Evolutionary conservation across 2,329 filamentous ascomycete species (phyloP), one percentile per base, ranked within the genome.

Genomic region (Fusarium begoniae): DNA sequence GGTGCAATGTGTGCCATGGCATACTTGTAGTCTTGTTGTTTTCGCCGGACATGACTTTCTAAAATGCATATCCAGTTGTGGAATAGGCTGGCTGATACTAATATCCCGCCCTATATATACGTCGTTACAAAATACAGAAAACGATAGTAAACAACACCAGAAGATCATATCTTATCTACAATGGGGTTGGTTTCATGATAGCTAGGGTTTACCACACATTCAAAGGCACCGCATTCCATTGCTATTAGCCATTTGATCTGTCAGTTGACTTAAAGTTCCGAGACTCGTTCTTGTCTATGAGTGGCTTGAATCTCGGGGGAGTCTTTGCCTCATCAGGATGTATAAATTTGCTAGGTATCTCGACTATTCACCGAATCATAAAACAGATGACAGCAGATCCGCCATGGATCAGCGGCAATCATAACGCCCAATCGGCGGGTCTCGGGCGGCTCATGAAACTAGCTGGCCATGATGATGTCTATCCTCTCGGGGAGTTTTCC

Each of bases 281-380:
- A 54, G 38, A 8, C 20, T 30, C 44, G 35, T 70, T 47, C 67
- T 70, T 70, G 67, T 70, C 59, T 70, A 70, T 70, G 67, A 70
- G 66, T 70, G 67, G 67, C 67, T 32, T 70, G 41, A 53, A 53
- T 53, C 40, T 40, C 28, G 38, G 59, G 35, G 40, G 56, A 69
- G 43, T 65, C 67, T 70, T 70, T 70, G 67, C 67, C 67, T 65
- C 51, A 65, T 70, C 58, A 70, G 67, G 67, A 58, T 51, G 26
- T 65, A 69, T 53, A 45, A 44, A 66, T 32, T 41, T 26, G 32
- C 54, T 58, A 69, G 38, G 56, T 55, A 53, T 70, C 59, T 70
- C 45, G 45, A 70, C 66, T 70, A 70, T 70, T 59, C 66, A 65
- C 66, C 67, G 67, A 70, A 70, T 70, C 67, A 70, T 70, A 48